Evolutionary conservation across 108 stramenopile genomes (phyloP).

Genomic region (Stephanodiscus triporus): DNA sequence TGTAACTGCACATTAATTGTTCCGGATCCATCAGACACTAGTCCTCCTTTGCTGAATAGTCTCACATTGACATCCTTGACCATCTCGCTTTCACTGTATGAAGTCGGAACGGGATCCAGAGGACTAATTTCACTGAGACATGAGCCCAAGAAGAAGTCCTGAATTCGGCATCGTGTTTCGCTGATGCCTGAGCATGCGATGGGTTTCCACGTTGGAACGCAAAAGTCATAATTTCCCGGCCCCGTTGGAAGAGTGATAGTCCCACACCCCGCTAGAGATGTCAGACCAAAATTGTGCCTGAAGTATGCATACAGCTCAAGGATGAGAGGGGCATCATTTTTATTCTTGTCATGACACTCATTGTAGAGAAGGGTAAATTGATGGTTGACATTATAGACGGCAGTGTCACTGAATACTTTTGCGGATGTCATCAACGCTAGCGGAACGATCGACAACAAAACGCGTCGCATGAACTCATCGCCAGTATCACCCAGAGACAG

Average conservation of each 20-base stretch:
- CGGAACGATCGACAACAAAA: conserved; percentile 20
- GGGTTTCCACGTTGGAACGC: conserved; percentile 34
- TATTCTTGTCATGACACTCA: no score
- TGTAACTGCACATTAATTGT: conserved; percentile 15
- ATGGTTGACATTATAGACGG: conserved; percentile 25
- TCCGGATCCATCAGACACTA: conserved; percentile 26
- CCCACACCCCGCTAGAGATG: conserved; percentile 31
- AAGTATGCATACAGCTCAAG: conserved; percentile 30
- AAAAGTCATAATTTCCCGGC: conserved; percentile 22
- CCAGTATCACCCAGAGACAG: conserved; percentile 10
- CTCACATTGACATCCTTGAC: conserved; percentile 3
- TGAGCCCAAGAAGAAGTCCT: conserved; percentile 39
- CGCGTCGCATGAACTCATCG: neutral
- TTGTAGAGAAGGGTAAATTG: conserved; percentile 35
- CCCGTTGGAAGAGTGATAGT: conserved; percentile 26
- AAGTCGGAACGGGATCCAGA: conserved; percentile 15
- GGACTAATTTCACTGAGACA: conserved; percentile 31
- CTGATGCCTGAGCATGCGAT: conserved; percentile 13
- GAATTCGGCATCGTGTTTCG: conserved; percentile 19
- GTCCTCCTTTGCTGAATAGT: conserved; percentile 31
- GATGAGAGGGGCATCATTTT: neutral
- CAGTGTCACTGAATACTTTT: neutral
- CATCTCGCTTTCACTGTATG: conserved; percentile 7
- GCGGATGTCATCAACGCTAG: conserved; percentile 12
- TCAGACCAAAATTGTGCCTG: conserved; percentile 37